Conservation (phyloP, 148 eudicot genomes). For the Nepenthes mirabilis region DNA sequence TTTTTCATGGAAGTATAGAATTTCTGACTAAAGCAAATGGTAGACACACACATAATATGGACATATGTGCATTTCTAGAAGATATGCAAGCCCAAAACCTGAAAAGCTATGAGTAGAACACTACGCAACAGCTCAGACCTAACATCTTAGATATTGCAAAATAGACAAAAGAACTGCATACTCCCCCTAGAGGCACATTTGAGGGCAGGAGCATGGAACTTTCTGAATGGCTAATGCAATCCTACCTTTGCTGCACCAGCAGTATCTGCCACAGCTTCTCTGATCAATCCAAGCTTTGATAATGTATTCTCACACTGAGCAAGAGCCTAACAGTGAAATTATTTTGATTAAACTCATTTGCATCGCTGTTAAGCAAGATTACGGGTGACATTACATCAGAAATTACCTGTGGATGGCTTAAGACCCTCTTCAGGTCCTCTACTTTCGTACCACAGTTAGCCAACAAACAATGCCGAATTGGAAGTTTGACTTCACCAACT, state of each 20-base stretch:
- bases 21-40: no score
- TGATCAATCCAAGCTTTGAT: constrained; percentile 46
- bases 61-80: no score
- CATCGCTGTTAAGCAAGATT: not conserved
- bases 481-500: constrained; percentile 87
- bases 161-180: no score
- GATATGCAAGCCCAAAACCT: no score
- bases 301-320: constrained; percentile 89
- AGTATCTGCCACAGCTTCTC: constrained; percentile 85
- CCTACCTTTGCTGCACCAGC: constrained; percentile 92
- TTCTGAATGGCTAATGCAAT: not conserved
- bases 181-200: no score
- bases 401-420: constrained; percentile 88
- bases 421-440: constrained; percentile 58
- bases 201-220: no score
- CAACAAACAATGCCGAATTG: constrained; percentile 66
- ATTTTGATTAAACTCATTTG: constrained; percentile 2
- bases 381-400: not conserved
- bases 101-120: no score
- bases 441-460: constrained; percentile 63
- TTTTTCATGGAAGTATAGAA: no score
- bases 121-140: no score
- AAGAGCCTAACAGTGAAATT: constrained; percentile 46
- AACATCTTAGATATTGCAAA: not conserved
- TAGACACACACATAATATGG: no score